Evolutionary conservation across 495 filamentous ascomycete species (phyloP).

Genomic region (Aspergillus kassunensis): DNA sequence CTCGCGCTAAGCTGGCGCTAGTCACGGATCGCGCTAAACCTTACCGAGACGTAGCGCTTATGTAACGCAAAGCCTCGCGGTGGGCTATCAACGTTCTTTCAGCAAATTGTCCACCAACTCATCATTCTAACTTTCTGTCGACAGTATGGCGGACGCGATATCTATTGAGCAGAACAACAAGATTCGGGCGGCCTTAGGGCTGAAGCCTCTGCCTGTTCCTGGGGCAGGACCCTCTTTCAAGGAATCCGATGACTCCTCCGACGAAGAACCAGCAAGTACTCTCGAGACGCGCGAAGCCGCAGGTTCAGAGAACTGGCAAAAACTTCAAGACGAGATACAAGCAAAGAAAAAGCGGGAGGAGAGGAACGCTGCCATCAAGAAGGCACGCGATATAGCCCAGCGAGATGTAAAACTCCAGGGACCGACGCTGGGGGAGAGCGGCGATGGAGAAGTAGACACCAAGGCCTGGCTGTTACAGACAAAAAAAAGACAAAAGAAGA

Average conservation of each 20-base stretch:
- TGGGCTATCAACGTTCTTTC: background rate
- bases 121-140: background rate
- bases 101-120: background rate
- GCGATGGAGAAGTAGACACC: constrained; percentile 64
- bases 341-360: constrained; percentile 75
- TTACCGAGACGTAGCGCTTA: constrained; percentile 23
- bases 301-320: constrained; percentile 70
- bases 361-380: constrained; percentile 75
- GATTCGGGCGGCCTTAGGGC: constrained; percentile 80
- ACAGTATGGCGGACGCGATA: constrained; percentile 70
- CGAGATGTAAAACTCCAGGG: constrained; percentile 72
- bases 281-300: constrained; percentile 75
- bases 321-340: constrained; percentile 54
- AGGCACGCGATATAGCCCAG: constrained; percentile 77
- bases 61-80: constrained; percentile 14
- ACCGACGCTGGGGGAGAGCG: constrained; percentile 68
- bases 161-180: constrained; percentile 94
- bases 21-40: constrained; percentile 24
- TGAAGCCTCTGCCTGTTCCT: constrained; percentile 85
- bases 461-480: constrained; percentile 78
- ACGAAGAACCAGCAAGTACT: constrained; percentile 67
- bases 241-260: constrained; percentile 40
- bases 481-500: constrained; percentile 89
- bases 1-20: constrained; percentile 22
- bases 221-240: constrained; percentile 63